Conservation (phyloP, 495 filamentous ascomycete species). For the Symbiotaphrina buchneri region DNA sequence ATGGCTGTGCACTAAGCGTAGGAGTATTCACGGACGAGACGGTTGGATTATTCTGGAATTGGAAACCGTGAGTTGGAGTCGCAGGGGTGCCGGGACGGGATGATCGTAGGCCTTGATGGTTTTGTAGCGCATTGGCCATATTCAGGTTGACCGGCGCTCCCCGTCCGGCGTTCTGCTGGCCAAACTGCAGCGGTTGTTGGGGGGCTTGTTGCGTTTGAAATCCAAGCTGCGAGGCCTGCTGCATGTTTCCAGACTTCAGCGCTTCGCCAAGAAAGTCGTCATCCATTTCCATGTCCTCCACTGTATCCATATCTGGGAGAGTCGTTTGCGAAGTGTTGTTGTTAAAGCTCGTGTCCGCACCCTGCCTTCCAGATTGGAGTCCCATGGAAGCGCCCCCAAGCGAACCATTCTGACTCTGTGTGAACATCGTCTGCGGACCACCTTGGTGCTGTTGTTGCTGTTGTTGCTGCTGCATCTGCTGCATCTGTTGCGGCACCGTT, state of each 20-base stretch:
- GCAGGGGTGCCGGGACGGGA: constrained; percentile 78
- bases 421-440: constrained; percentile 16
- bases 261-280: constrained; percentile 46
- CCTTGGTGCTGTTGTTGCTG: constrained; percentile 8
- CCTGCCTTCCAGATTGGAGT: constrained; percentile 18
- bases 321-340: constrained; percentile 11
- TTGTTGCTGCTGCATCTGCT: constrained; percentile 21
- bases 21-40: constrained; percentile 97
- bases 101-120: constrained; percentile 58
- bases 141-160: constrained; percentile 50
- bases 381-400: too few species aligned
- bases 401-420: too few species aligned
- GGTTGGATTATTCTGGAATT: constrained; percentile 78
- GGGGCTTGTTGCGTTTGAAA: constrained; percentile 24
- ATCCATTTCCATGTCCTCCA: constrained; percentile 96
- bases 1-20: constrained; percentile 33
- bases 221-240: constrained; percentile 34
- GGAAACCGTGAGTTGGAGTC: constrained; percentile 32
- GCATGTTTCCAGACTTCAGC: constrained; percentile 14
- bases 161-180: constrained; percentile 39
- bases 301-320: constrained; percentile 56
- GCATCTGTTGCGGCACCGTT: constrained; percentile 29
- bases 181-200: constrained; percentile 33
- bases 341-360: constrained; percentile 8
- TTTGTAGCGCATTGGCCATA: constrained; percentile 31